Percentiles rank a stretch among this genome's conserved stretches.
Conservation (phyloP, 179 eudicot genomes). For the Heliamphora pulchella region DNA sequence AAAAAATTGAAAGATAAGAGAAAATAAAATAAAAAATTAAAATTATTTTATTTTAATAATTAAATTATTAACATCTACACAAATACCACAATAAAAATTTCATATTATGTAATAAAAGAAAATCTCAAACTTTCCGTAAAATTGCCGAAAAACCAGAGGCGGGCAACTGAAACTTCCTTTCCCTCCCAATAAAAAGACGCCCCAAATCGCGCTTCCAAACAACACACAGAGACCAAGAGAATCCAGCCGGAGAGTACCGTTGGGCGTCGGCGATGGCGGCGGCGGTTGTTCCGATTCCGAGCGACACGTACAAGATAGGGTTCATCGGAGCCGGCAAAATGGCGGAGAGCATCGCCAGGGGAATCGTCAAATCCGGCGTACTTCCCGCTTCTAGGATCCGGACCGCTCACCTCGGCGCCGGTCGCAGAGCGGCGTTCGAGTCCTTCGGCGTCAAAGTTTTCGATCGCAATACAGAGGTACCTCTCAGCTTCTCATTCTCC, state of each 20-base stretch:
- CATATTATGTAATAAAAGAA: no score
- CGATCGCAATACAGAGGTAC: constrained; percentile 42
- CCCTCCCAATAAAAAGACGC: no score
- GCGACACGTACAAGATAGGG: constrained; percentile 69
- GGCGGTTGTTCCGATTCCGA: constrained; percentile 39
- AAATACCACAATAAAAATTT: no score
- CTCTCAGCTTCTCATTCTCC: neutral
- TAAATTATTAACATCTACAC: no score
- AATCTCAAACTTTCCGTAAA: no score
- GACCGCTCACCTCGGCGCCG: constrained; percentile 62
- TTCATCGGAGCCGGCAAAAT: constrained; percentile 96
- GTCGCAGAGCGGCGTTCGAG: constrained; percentile 60
- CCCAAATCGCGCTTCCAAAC: no score
- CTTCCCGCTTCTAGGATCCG: constrained; percentile 63
- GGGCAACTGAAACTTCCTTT: no score
- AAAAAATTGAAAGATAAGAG: no score
- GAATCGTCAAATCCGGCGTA: constrained; percentile 67
- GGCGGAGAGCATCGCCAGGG: constrained; percentile 97
- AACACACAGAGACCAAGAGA: no score
- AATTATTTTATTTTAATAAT: no score
- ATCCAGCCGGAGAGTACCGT: neutral
- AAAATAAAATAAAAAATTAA: no score
- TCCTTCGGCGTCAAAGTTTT: constrained; percentile 73
- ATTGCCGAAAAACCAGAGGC: no score
- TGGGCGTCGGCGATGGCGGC: constrained; percentile 1